phyloP scores from a whole-genome alignment of 352 stramenopile species.

The Pythium brachiatum region DNA sequence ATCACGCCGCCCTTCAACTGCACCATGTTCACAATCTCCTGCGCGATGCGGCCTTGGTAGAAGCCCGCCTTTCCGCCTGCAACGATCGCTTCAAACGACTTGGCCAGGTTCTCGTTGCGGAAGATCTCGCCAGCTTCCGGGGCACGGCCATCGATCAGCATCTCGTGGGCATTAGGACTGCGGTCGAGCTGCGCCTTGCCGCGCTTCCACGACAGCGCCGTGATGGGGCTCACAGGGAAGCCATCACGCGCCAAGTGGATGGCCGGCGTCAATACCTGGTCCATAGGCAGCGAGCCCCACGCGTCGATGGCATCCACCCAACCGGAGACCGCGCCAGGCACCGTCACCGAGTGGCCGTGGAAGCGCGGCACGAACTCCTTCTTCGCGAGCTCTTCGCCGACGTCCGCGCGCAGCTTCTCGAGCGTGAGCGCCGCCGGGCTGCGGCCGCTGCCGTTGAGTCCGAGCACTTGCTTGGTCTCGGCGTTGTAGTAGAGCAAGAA shows the following conservation, averaged over 20 bases:
- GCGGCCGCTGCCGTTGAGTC: conserved; percentile 92
- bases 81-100: conserved; percentile 84
- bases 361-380: conserved; percentile 41
- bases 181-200: conserved; percentile 68
- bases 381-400: conserved; percentile 27
- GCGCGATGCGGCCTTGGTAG: conserved; percentile 80
- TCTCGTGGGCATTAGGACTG: conserved; percentile 45
- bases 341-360: conserved; percentile 70
- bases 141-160: conserved; percentile 50
- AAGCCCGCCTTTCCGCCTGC: conserved; percentile 85
- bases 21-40: conserved; percentile 87
- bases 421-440: conserved; percentile 81
- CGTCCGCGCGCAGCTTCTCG: conserved; percentile 51
- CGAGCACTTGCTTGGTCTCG: conserved; percentile 72
- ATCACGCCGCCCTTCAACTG: conserved; percentile 59
- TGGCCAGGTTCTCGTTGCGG: conserved; percentile 82
- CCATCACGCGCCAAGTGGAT: conserved; percentile 90
- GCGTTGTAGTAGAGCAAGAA: conserved; percentile 96
- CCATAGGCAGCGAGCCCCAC: conserved; percentile 85
- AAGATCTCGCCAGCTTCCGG: conserved; percentile 80
- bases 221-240: conserved; percentile 91
- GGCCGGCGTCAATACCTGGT: conserved; percentile 87
- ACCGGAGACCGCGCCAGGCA: conserved; percentile 91
- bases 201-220: conserved; percentile 79
- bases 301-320: conserved; percentile 90